Conservation (phyloP, 2,329 filamentous ascomycete genomes). For the Fusarium nurragi region DNA sequence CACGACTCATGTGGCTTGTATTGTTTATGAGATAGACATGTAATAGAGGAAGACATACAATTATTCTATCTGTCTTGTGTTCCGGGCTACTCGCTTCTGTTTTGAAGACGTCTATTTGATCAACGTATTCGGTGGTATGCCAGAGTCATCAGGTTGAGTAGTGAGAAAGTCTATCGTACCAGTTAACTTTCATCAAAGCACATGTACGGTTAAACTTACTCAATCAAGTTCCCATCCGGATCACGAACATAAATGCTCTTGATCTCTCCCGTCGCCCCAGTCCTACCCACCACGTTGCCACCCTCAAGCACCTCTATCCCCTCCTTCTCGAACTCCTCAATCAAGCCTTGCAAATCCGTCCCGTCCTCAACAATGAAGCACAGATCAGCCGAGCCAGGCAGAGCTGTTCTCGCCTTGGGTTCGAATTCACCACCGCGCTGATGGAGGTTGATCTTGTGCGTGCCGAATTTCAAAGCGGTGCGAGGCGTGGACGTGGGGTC, state of each 20-base stretch:
- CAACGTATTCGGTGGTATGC: too few relatives aligned
- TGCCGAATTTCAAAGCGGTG: constrained; percentile 65
- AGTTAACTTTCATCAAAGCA: fast-evolving
- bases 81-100: too few relatives aligned
- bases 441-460: constrained; percentile 71
- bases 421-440: constrained; percentile 66
- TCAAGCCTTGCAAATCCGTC: constrained; percentile 56
- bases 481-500: constrained; percentile 49
- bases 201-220: constrained; percentile 54
- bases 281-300: constrained; percentile 61
- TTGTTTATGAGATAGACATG: constrained; percentile 5
- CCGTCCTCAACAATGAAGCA: constrained; percentile 65
- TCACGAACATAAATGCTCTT: constrained; percentile 69
- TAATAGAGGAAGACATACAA: constrained; percentile 3
- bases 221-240: constrained; percentile 69
- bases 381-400: constrained; percentile 67
- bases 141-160: background rate
- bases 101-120: too few relatives aligned
- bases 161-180: background rate
- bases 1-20: constrained; percentile 13
- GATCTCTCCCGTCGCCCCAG: constrained; percentile 64
- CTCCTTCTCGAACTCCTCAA: constrained; percentile 52
- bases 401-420: constrained; percentile 63
- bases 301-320: constrained; percentile 62
- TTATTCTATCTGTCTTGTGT: background rate